Conservation (phyloP, 768 basidiomycete genomes). For the Kwoniella sp. region DNA sequence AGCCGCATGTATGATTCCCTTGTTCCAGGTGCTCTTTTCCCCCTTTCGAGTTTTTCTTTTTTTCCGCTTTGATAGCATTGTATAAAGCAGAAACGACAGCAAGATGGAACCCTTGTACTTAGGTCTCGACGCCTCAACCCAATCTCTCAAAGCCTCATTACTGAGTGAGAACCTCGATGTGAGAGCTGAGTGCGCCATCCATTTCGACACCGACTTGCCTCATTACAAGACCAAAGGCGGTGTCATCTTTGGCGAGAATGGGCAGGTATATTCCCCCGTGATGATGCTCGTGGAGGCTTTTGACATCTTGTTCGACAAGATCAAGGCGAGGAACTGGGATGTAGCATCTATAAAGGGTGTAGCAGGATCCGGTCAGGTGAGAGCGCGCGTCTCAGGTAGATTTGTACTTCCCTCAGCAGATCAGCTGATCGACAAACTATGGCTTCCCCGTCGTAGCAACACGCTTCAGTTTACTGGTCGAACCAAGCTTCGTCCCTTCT, state of each 20-base stretch:
- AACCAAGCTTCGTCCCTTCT: slow-evolving; percentile 62
- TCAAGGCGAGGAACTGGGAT: slow-evolving; percentile 44
- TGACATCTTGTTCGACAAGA: slow-evolving; percentile 68
- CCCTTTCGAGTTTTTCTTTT: neutral
- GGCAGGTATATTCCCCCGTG: slow-evolving; percentile 78
- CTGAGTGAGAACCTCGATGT: slow-evolving; percentile 64
- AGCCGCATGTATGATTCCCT: neutral
- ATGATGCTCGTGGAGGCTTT: slow-evolving; percentile 83
- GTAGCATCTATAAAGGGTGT: slow-evolving; percentile 33
- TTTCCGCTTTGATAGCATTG: too few species aligned
- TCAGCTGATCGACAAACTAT: neutral
- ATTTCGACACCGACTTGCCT: slow-evolving; percentile 79
- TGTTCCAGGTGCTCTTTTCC: neutral
- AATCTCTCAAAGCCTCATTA: slow-evolving; percentile 68
- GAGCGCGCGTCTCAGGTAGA: neutral
- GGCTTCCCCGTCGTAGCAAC: slow-evolving; percentile 57
- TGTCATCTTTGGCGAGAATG: slow-evolving; percentile 58
- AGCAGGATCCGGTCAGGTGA: slow-evolving; percentile 42
- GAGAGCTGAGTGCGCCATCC: slow-evolving; percentile 70
- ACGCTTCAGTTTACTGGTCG: slow-evolving; percentile 84
- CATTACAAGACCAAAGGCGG: slow-evolving; percentile 55
- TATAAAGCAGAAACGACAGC: too few species aligned
- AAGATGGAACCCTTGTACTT: slow-evolving; percentile 60
- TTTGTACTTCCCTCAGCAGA: too few species aligned
- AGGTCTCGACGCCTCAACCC: slow-evolving; percentile 83